phyloP scores from a whole-genome alignment of 78 protist genomes.

The Planoprotostelium fungivorum region DNA sequence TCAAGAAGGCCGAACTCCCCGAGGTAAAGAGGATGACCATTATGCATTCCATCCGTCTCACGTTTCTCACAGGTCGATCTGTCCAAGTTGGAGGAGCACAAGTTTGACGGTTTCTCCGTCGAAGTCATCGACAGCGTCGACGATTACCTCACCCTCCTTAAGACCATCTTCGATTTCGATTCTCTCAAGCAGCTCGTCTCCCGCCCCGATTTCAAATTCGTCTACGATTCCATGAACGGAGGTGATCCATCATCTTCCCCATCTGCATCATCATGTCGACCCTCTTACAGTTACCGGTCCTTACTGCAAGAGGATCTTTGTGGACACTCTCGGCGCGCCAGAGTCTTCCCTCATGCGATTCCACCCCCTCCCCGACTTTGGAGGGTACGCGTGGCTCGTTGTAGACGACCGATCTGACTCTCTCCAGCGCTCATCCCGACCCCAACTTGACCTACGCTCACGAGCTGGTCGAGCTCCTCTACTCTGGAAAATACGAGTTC shows the following conservation, averaged over 20 bases:
- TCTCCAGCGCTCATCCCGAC: slow-evolving; percentile 93
- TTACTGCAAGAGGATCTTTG: slow-evolving; percentile 81
- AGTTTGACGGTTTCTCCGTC: slow-evolving; percentile 23
- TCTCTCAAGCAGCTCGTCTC: slow-evolving; percentile 41
- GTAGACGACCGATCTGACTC: not conserved
- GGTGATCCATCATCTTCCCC: not conserved
- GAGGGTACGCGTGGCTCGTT: slow-evolving; percentile 34
- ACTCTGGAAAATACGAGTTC: slow-evolving; percentile 50
- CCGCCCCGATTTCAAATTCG: slow-evolving; percentile 56
- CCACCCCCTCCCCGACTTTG: slow-evolving; percentile 88
- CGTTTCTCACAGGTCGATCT: not conserved
- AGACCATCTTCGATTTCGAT: slow-evolving; percentile 82
- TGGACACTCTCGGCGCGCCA: slow-evolving; percentile 79
- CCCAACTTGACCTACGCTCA: slow-evolving; percentile 96
- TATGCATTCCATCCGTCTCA: not conserved
- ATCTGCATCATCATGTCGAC: not conserved
- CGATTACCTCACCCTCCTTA: slow-evolving; percentile 65
- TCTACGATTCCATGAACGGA: slow-evolving; percentile 89
- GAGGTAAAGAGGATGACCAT: not conserved
- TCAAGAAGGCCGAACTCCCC: slow-evolving; percentile 24
- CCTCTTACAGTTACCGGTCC: slow-evolving; percentile 97
- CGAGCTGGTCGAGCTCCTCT: slow-evolving; percentile 84
- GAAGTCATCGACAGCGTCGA: slow-evolving; percentile 78
- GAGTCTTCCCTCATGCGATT: slow-evolving; percentile 40
- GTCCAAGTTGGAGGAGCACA: not conserved